A percentile compares a stretch with the other conserved stretches of the same genome.
Conservation (phyloP, 2,329 filamentous ascomycete species). For the Nigrograna mackinnonii region DNA sequence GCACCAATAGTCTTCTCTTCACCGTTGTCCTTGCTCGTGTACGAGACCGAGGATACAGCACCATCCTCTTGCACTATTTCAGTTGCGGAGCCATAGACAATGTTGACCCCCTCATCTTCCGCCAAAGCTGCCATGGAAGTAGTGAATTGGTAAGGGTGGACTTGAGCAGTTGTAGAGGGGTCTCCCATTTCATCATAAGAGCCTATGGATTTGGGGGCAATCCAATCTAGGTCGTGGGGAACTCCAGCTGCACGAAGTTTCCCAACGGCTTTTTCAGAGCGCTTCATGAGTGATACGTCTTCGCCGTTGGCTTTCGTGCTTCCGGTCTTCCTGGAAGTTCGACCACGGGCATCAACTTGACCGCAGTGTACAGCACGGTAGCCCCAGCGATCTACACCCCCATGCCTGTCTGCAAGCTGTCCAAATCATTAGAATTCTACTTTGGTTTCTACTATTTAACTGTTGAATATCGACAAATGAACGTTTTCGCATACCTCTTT, state of each 20-base stretch:
- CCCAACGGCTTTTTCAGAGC: constrained; percentile 52
- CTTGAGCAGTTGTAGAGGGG: constrained; percentile 82
- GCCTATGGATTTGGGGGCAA: constrained; percentile 67
- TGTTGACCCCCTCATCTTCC: constrained; percentile 58
- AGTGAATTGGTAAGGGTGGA: constrained; percentile 91
- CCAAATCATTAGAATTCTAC: background rate
- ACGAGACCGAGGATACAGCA: constrained; percentile 66
- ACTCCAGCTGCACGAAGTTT: constrained; percentile 63
- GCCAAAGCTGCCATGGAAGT: constrained; percentile 80
- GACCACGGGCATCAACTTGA: constrained; percentile 58
- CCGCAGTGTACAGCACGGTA: constrained; percentile 82
- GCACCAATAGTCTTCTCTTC: constrained; percentile 56
- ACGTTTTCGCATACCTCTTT: constrained; percentile 56
- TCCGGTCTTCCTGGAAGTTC: constrained; percentile 31
- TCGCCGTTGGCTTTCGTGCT: constrained; percentile 28
- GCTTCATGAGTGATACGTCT: constrained; percentile 60
- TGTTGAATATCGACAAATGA: no score
- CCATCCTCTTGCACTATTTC: constrained; percentile 62
- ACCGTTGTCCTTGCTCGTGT: constrained; percentile 54
- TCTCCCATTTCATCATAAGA: constrained; percentile 85
- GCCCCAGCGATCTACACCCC: constrained; percentile 79
- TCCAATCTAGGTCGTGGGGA: constrained; percentile 83
- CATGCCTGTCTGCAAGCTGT: constrained; percentile 76
- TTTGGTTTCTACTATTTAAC: no score
- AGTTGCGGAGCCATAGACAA: constrained; percentile 71